Conservation (phyloP, 345 rosid species). For the Theobroma cacao region DNA sequence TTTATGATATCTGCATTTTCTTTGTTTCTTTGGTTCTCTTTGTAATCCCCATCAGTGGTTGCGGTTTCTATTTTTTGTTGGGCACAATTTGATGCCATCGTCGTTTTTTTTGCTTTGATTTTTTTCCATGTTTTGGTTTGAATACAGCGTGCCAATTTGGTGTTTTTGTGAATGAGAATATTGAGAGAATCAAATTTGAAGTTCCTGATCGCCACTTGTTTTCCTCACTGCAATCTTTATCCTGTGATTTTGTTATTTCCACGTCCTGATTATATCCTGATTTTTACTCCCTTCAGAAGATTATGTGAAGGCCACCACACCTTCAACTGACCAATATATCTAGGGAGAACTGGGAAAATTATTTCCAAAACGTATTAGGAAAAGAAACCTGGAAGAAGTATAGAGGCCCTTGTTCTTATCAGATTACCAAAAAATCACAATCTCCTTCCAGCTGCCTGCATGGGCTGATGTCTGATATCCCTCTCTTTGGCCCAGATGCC, state of each 20-base stretch:
- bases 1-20: neutral
- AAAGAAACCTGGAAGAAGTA: neutral
- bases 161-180: neutral
- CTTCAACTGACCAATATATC: no score
- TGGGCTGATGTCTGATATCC: neutral
- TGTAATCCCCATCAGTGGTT: conserved; percentile 1
- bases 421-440: no score
- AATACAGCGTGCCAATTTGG: neutral
- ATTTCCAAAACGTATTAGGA: neutral
- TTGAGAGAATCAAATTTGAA: neutral
- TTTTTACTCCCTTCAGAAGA: neutral
- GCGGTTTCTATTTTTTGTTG: neutral
- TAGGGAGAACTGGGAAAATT: neutral
- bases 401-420: no score
- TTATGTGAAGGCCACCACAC: neutral
- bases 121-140: neutral
- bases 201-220: neutral
- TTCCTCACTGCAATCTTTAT: neutral
- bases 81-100: neutral
- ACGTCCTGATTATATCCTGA: neutral
- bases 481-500: neutral
- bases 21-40: neutral
- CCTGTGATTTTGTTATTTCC: neutral
- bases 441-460: no score
- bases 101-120: neutral